Percentiles rank a stretch among this genome's conserved stretches.
Conservation (phyloP, 2,329 filamentous ascomycete species). For the Epichloe sp. region DNA sequence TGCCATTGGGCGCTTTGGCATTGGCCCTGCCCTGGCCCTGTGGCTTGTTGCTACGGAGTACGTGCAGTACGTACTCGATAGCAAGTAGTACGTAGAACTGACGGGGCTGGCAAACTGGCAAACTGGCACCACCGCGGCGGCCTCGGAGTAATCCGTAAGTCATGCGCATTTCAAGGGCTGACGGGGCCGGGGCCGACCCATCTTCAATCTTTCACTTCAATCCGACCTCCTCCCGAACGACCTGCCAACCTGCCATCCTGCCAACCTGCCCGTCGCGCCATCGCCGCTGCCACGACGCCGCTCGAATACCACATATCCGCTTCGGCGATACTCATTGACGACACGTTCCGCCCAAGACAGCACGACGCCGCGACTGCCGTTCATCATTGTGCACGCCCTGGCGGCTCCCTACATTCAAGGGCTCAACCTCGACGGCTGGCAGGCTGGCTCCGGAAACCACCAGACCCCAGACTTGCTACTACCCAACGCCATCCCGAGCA, state of each 20-base stretch:
- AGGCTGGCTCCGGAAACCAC: not conserved
- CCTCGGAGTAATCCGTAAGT: not conserved
- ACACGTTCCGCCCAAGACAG: not conserved
- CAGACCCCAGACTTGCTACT: not conserved
- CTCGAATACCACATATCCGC: not conserved
- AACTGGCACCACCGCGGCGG: not conserved
- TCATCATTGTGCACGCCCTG: not conserved
- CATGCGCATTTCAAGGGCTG: not conserved
- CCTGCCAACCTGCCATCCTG: no score
- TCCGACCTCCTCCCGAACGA: not conserved
- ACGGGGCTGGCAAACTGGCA: no score
- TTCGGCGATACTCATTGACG: not conserved
- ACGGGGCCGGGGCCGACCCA: conserved; percentile 1
- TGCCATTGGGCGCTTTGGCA: not conserved
- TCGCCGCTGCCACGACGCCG: not conserved
- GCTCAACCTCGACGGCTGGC: not conserved
- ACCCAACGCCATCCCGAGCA: not conserved
- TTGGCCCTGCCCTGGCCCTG: no score
- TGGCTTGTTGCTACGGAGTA: no score
- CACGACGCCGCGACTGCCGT: not conserved
- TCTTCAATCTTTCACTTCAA: not conserved
- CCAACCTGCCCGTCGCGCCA: not conserved
- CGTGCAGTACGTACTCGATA: no score
- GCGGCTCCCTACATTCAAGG: not conserved
- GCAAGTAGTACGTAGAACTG: no score